Conservation (phyloP, 257 asterid genomes). For the Knoxia roxburghii region DNA sequence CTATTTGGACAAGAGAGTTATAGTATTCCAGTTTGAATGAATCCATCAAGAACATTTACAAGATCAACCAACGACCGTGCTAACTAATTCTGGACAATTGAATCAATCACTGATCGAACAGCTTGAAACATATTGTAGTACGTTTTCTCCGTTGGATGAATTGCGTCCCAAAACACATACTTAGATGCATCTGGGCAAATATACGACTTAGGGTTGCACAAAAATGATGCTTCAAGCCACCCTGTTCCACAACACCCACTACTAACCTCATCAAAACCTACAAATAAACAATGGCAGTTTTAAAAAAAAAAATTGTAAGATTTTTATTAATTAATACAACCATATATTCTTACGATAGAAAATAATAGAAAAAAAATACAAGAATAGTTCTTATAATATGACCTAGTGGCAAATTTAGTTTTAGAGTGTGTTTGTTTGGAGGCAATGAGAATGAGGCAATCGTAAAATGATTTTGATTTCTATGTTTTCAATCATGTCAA, state of each 20-base stretch:
- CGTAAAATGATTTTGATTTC: no score
- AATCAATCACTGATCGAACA: slow-evolving; percentile 36
- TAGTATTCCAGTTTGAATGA: no score
- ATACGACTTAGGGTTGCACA: slow-evolving; percentile 45
- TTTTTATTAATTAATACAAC: no score
- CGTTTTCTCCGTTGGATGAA: slow-evolving; percentile 59
- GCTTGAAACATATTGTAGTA: slow-evolving; percentile 35
- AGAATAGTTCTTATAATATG: no score
- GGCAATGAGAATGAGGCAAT: no score
- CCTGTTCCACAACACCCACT: slow-evolving; percentile 90
- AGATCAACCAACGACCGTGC: no score
- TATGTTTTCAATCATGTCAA: no score
- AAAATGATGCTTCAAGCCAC: slow-evolving; percentile 36
- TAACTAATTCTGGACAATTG: slow-evolving; percentile 21
- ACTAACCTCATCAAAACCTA: slow-evolving; percentile 54
- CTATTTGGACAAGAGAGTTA: no score
- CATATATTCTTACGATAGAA: no score
- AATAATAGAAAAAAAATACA: no score
- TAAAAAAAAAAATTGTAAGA: not conserved
- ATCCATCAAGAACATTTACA: not conserved
- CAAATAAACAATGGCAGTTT: not conserved
- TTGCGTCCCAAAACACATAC: slow-evolving; percentile 65
- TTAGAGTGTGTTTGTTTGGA: no score
- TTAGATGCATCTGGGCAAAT: slow-evolving; percentile 48
- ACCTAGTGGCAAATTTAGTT: no score